Percentiles rank a stretch among this genome's conserved stretches.
phyloP scores from a whole-genome alignment of 1,284 basidiomycete species.

The Ceraceosorus guamensis region DNA sequence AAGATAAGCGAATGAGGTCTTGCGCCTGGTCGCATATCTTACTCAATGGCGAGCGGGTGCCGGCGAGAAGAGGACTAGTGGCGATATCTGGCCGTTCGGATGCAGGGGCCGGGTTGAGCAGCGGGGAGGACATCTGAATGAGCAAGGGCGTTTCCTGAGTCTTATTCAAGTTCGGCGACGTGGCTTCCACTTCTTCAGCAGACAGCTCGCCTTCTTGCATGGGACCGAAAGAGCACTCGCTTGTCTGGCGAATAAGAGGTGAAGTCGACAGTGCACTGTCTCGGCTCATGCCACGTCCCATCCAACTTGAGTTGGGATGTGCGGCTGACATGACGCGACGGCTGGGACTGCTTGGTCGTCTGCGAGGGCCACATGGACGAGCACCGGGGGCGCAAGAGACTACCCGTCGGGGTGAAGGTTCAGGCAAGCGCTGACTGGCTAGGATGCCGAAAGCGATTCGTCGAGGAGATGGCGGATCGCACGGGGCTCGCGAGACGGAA shows the following conservation, averaged over 20 bases:
- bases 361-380: neutral
- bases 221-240: neutral
- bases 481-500: neutral
- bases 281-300: neutral
- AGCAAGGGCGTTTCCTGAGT: neutral
- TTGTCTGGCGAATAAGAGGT: neutral
- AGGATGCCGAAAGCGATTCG: neutral
- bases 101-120: neutral
- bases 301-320: neutral
- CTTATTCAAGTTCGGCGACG: neutral
- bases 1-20: neutral
- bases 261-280: neutral
- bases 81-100: neutral
- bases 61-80: neutral
- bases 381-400: neutral
- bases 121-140: neutral
- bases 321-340: neutral
- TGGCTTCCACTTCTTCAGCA: too few relatives aligned
- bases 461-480: neutral
- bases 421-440: too few relatives aligned
- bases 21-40: neutral
- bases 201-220: too few relatives aligned
- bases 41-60: neutral
- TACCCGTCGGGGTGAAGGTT: too few relatives aligned
- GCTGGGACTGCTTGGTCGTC: too few relatives aligned